Conservation (phyloP, 129 eudicot genomes). For the Chrysanthemum seticuspe region DNA sequence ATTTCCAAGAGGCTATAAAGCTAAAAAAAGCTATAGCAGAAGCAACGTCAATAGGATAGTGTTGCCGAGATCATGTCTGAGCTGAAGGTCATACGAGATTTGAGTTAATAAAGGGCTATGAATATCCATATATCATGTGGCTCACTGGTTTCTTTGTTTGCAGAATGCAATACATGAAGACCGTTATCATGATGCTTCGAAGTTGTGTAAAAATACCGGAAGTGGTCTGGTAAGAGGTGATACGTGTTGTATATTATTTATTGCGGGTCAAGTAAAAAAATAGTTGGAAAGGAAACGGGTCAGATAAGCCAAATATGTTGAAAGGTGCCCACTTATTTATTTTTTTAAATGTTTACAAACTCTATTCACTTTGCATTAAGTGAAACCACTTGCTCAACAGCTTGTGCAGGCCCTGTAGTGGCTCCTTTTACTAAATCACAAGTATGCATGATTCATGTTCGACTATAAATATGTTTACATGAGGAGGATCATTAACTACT, state of each 20-base stretch:
- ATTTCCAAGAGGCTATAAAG: too few relatives aligned
- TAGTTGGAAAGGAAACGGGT: neutral
- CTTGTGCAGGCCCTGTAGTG: too few relatives aligned
- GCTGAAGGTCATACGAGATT: constrained; percentile 55
- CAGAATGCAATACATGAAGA: constrained; percentile 87
- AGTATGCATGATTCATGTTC: too few relatives aligned
- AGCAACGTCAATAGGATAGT: constrained; percentile 70
- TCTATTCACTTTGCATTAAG: neutral
- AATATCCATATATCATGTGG: constrained; percentile 5
- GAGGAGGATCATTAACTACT: too few relatives aligned
- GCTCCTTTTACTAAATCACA: too few relatives aligned
- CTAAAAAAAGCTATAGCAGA: constrained; percentile 66
- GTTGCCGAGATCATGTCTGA: constrained; percentile 81
- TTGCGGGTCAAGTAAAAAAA: neutral
- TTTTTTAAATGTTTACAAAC: neutral
- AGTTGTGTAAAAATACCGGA: constrained; percentile 72
- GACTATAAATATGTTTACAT: too few relatives aligned
- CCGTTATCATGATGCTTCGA: constrained; percentile 91
- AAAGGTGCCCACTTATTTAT: neutral
- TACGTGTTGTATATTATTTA: neutral
- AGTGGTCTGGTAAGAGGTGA: constrained; percentile 77
- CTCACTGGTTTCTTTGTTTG: constrained; percentile 32
- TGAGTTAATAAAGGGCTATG: constrained; percentile 16
- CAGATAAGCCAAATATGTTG: neutral
- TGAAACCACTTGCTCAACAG: too few relatives aligned